phyloP scores from a whole-genome alignment of 2,329 filamentous ascomycete genomes.

The Neonectria neomacrospora region DNA sequence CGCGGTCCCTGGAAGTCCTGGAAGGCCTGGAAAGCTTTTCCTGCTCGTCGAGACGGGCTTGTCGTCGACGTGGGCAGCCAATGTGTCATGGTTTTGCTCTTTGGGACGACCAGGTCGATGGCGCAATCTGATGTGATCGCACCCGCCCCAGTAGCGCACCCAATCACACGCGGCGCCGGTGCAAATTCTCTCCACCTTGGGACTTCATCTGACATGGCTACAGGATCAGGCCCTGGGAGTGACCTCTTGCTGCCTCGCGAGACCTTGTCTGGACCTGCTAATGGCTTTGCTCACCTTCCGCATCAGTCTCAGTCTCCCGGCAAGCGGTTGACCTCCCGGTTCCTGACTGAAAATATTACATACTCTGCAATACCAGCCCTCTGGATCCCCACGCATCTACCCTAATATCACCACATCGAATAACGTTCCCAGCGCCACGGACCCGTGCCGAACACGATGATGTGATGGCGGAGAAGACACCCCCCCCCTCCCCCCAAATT shows the following conservation, averaged over 20 bases:
- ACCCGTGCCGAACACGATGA: background rate
- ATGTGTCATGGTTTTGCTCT: slow-evolving; percentile 33
- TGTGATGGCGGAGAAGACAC: background rate
- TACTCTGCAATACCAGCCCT: background rate
- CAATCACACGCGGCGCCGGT: slow-evolving; percentile 24
- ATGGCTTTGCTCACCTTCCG: slow-evolving; percentile 24
- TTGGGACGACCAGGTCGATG: slow-evolving; percentile 42
- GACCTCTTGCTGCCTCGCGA: background rate
- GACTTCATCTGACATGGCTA: slow-evolving; percentile 24
- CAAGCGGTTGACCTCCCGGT: background rate
- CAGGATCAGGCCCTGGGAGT: background rate
- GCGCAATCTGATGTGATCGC: slow-evolving; percentile 46
- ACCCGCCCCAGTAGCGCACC: slow-evolving; percentile 17
- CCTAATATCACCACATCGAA: background rate
- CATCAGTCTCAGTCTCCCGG: slow-evolving; percentile 15
- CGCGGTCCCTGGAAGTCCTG: background rate
- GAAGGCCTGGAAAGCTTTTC: background rate
- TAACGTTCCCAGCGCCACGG: background rate
- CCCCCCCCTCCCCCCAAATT: too few species aligned
- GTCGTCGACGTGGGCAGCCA: slow-evolving; percentile 11
- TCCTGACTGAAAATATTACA: too few species aligned
- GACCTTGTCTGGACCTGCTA: slow-evolving; percentile 4
- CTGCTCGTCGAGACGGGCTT: background rate
- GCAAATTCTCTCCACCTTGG: slow-evolving; percentile 32
- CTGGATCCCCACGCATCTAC: background rate